A percentile compares a stretch with the other conserved stretches of the same genome.
Conservation (phyloP, 2,329 filamentous ascomycete genomes). For the Sclerotinia trifoliorum region DNA sequence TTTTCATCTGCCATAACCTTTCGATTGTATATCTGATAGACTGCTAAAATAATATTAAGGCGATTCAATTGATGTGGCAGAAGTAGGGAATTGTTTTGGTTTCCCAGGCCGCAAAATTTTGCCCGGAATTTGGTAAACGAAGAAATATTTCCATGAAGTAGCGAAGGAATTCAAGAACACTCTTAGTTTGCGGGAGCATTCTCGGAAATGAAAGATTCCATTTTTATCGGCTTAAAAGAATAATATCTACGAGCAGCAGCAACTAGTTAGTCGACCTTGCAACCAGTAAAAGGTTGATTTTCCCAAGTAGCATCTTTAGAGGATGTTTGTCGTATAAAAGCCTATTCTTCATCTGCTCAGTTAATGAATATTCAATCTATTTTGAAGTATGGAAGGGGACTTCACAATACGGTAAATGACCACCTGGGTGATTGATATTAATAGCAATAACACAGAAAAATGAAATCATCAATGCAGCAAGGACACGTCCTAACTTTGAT, state of each 20-base stretch:
- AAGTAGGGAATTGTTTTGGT: not conserved
- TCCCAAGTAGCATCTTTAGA: not conserved
- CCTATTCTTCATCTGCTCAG: not conserved
- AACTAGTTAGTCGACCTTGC: not conserved
- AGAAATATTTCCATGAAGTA: not conserved
- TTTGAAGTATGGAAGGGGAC: not conserved
- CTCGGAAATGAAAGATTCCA: not conserved
- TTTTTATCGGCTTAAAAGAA: not conserved
- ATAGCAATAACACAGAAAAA: not conserved
- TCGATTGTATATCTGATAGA: not conserved
- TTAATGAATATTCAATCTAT: not conserved
- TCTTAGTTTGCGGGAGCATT: not conserved
- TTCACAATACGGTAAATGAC: not conserved
- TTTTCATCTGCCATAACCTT: not conserved
- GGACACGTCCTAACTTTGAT: not conserved
- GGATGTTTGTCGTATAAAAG: not conserved
- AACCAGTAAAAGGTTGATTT: not conserved
- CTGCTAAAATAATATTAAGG: too few species aligned
- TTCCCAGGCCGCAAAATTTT: not conserved
- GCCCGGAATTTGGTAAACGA: not conserved
- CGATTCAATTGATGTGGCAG: not conserved
- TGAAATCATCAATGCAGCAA: not conserved
- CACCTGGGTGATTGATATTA: too few species aligned
- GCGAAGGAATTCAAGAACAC: not conserved
- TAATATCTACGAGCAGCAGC: not conserved